Evolutionary conservation across 2,329 filamentous ascomycete genomes (phyloP).

Genomic region (Mollisiaceae sp.): DNA sequence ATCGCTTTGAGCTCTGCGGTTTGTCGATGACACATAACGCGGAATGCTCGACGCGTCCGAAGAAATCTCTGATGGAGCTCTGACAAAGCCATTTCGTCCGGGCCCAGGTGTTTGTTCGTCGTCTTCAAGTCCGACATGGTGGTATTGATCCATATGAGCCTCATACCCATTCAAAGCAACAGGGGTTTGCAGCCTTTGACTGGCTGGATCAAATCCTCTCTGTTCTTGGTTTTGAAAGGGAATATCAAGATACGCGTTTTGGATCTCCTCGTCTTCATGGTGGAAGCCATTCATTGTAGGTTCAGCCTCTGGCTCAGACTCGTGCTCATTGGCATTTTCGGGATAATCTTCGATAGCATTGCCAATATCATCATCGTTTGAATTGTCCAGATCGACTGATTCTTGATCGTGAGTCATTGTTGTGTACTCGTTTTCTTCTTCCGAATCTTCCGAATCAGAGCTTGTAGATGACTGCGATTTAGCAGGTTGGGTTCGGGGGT

Average conservation of each 20-base stretch:
- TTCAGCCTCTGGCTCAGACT: background rate
- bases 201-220: background rate
- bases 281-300: conserved; percentile 8
- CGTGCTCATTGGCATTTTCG: background rate
- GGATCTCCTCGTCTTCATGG: background rate
- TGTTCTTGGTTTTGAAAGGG: background rate
- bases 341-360: background rate
- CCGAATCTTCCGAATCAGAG: conserved; percentile 6
- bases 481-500: background rate
- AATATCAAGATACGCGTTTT: background rate
- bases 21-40: background rate
- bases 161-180: background rate
- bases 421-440: conserved; percentile 12
- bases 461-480: background rate
- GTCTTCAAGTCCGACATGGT: background rate
- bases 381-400: conserved; percentile 16
- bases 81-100: background rate
- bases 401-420: conserved; percentile 14
- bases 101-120: background rate
- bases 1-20: background rate
- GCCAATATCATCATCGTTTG: background rate
- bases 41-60: conserved; percentile 1
- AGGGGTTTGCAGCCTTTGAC: background rate
- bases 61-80: background rate
- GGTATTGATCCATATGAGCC: background rate